These are phyloP conservation scores for Phoma sp. DNA, from an alignment of 2,329 filamentous ascomycete genomes.

Conservation along the genomic window DNA sequence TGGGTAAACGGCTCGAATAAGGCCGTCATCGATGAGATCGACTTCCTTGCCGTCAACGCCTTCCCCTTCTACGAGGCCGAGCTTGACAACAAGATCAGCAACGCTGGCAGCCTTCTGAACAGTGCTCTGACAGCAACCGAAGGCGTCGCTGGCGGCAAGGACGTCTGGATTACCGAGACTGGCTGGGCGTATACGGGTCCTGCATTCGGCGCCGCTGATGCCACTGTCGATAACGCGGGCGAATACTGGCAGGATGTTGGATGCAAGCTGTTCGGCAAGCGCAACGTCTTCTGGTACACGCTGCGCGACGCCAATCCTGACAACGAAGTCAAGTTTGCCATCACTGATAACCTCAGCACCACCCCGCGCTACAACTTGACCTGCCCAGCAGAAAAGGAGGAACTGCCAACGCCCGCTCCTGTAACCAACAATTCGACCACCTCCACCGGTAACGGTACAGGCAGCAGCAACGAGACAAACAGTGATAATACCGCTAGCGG, in stretches of 20 bases:
- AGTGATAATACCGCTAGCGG: not conserved
- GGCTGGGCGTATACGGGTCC: slow-evolving; percentile 45
- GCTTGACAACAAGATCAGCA: slow-evolving; percentile 44
- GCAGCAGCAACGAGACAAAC: slow-evolving; percentile 17
- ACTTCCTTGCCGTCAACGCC: slow-evolving; percentile 47
- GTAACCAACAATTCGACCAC: slow-evolving; percentile 24
- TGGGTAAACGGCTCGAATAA: slow-evolving; percentile 46
- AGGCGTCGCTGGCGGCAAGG: slow-evolving; percentile 38
- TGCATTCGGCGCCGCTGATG: slow-evolving; percentile 35
- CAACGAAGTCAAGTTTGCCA: slow-evolving; percentile 65
- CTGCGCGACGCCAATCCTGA: slow-evolving; percentile 57
- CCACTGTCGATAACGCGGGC: slow-evolving; percentile 39
- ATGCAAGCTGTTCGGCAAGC: slow-evolving; percentile 42
- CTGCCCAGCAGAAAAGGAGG: slow-evolving; percentile 48
- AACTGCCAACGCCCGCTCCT: slow-evolving; percentile 22
- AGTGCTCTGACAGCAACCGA: slow-evolving; percentile 38
- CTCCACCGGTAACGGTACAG: slow-evolving; percentile 18
- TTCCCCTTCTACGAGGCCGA: slow-evolving; percentile 49
- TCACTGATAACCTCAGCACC: slow-evolving; percentile 61
- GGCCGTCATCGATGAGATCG: slow-evolving; percentile 44
- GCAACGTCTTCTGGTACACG: slow-evolving; percentile 47
- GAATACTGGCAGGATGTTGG: slow-evolving; percentile 45
- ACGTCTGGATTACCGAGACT: slow-evolving; percentile 50
- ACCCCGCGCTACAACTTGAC: slow-evolving; percentile 61
- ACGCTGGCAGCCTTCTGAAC: slow-evolving; percentile 49